Evolutionary conservation across 78 protist species (phyloP), one percentile per base, ranked within the genome.

Genomic region (Mantamonas sphyraenae): DNA sequence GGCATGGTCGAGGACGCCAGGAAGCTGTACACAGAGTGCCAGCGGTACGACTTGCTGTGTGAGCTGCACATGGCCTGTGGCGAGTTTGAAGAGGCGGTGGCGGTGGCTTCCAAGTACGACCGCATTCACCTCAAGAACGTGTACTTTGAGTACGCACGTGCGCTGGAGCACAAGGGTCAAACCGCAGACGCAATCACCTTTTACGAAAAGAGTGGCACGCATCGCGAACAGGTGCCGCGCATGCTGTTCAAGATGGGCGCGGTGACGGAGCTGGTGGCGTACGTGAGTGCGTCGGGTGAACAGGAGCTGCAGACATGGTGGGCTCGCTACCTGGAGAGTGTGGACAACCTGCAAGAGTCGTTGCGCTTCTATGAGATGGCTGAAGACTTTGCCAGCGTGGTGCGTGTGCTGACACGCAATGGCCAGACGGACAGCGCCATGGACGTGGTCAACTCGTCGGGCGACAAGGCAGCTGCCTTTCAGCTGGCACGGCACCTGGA

Each of bases 11-110:
- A 77, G 3, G 82, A 64, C 35, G 89, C 89, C 12, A 81, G 79
- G 77, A 8, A 3, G 69, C 58, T 88, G 31, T 77, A 72, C 74
- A 22, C 0, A 4, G 3, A 16, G n/a, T 71, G 81, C 56, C 56
- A 53, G 14, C 80, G 93, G 1, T 61, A 33, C 60, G 93, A 88
- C 59, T 55, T 88, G 58, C 76, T 88, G 53, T 68, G 53, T 71
- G 0, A 56, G 37, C 43, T 60, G 37, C 17, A 8, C 0, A 30
- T n/a, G 56, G 74, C 80, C 12, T 26, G 38, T 10, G 80, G 76
- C 22, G 50, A 53, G 43, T 86, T 87, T 87, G 80, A 68, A 22
- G 30, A 59, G 10, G 87, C 87, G 19, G 22, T 78, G 22, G 51
- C 35, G 37, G 0, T 70, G 0, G 93, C 90, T 0, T 12, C 53